Conservation (phyloP, 441 rosid species). For the Jatropha podagrica region DNA sequence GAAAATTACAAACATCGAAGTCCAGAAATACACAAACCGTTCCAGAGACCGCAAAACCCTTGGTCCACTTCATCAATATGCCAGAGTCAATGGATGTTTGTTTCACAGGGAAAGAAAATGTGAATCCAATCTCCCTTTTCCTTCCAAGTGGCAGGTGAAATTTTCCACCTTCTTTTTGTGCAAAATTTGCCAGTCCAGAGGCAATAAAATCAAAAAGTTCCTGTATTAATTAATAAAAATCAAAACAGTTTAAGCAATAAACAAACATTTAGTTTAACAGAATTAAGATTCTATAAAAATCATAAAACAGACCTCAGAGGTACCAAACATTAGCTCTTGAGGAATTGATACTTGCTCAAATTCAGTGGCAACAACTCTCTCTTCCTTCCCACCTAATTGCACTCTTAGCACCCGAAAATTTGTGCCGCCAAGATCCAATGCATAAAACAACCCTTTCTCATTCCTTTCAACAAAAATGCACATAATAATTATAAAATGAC, state of each 20-base stretch:
- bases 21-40: conserved; percentile 49
- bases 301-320: conserved; percentile 59
- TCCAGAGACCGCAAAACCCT: conserved; percentile 86
- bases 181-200: conserved; percentile 53
- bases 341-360: conserved; percentile 76
- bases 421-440: conserved; percentile 91
- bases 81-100: conserved; percentile 85
- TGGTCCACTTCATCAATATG: conserved; percentile 80
- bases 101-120: conserved; percentile 86
- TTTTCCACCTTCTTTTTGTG: conserved; percentile 49
- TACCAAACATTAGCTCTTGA: conserved; percentile 65
- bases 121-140: conserved; percentile 81
- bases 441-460: conserved; percentile 88
- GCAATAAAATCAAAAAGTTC: conserved; percentile 86
- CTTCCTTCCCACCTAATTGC: conserved; percentile 68
- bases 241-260: neutral
- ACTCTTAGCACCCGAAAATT: conserved; percentile 84
- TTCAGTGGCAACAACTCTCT: conserved; percentile 58
- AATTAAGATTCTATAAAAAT: neutral
- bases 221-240: conserved; percentile 30
- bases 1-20: neutral
- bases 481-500: neutral
- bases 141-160: conserved; percentile 57
- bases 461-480: conserved; percentile 39
- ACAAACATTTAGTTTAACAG: neutral